phyloP scores from a whole-genome alignment of 345 rosid genomes.

The Arabis hirsuta region DNA sequence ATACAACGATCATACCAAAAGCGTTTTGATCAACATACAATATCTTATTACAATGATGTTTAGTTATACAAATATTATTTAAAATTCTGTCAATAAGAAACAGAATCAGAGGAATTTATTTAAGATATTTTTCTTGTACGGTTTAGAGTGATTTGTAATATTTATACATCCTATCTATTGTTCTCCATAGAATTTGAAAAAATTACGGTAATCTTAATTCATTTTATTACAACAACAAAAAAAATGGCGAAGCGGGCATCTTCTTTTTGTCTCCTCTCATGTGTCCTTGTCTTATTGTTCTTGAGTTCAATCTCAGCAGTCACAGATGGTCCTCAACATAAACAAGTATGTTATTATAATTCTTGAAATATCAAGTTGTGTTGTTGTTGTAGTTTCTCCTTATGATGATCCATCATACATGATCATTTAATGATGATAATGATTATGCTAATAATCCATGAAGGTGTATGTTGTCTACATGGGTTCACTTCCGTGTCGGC shows the following conservation, averaged over 20 bases:
- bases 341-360: not conserved
- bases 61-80: too few species aligned
- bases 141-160: not conserved
- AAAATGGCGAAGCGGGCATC: constrained; percentile 13
- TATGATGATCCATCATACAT: not conserved
- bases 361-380: not conserved
- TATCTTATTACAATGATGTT: too few species aligned
- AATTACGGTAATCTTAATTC: not conserved
- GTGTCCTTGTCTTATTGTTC: constrained; percentile 8
- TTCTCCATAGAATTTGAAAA: not conserved
- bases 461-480: constrained; percentile 51
- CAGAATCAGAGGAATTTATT: too few species aligned
- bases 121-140: not conserved
- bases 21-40: too few species aligned
- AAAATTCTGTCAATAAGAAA: too few species aligned
- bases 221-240: not conserved
- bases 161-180: not conserved
- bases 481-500: constrained; percentile 47
- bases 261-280: constrained; percentile 1
- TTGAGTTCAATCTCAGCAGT: constrained; percentile 28
- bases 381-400: not conserved
- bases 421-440: constrained; percentile 11
- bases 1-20: too few species aligned
- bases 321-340: constrained; percentile 4
- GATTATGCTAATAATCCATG: constrained; percentile 15